Base-by-base conservation (phyloP, 495 filamentous ascomycete species). In the Xylaria scruposa region DNA sequence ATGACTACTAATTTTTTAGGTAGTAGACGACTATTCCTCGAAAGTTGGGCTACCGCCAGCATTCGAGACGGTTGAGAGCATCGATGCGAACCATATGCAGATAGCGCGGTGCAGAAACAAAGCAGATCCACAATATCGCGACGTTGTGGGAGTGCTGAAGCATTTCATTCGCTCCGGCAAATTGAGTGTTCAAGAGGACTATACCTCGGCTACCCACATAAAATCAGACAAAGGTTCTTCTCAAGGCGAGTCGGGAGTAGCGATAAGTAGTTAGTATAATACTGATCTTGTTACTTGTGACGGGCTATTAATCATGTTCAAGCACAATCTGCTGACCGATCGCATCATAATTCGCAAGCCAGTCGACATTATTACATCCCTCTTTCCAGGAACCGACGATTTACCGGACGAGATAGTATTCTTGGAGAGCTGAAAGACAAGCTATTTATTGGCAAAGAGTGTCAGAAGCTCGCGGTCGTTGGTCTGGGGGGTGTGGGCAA, bases 401-500 rank as follows among this genome's bases (percentile, higher is more conserved):
- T 83, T 63, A 71, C 79, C 56, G 80, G 80, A 33, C 80, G 81
- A 1, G 21, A 71, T 1, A 12, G 6, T 6, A 70, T 75, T n/a
- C 69, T 83, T 17, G 68, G 73, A 15, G 44, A 62, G n/a, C 77
- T 83, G 10, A 64, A 69, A 64, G 26, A 74, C 15, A 72, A 40
- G 61, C 38, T 78, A 0, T 77, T 75, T 36, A 3, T 62, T n/a
- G 64, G n/a, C 1, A 49, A 68, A 0, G 66, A 68, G 7, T 71
- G 67, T 40, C 76, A 33, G 36, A 75, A 74, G 67, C 64, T 81
- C 24, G 42, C 62, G 3, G 19, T 65, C 1, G 36, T 74, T 51
- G 87, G 87, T 0, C 79, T 86, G 0, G 86, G 84, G 0, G 86
- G 85, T 0, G 75, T 86, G 1, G 86, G 85, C 0, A 89, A 88